Evolutionary conservation across 2,329 filamentous ascomycete species (phyloP).

Genomic region (Fusarium abutilonis): DNA sequence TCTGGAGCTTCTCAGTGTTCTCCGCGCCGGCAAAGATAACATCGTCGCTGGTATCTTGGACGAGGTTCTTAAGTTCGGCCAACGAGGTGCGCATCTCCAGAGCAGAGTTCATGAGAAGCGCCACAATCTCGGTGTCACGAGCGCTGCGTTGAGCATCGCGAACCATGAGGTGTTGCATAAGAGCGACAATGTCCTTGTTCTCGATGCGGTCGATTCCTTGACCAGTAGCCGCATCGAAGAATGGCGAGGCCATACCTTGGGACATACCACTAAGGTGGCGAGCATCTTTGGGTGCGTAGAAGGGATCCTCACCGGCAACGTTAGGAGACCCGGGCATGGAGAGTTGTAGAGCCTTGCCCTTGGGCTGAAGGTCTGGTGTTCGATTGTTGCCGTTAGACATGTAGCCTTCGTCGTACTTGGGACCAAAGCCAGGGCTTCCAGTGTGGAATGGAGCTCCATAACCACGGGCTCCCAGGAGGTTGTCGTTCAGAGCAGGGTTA

Average conservation of each 20-base stretch:
- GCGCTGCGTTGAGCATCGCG: constrained; percentile 96
- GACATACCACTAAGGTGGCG: constrained; percentile 88
- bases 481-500: constrained; percentile 62
- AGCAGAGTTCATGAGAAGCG: constrained; percentile 91
- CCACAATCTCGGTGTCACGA: constrained; percentile 93
- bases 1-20: constrained; percentile 86
- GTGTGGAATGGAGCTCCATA: constrained; percentile 61
- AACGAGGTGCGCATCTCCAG: constrained; percentile 98
- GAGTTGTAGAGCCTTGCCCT: constrained; percentile 62
- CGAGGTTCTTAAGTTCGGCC: constrained; percentile 91
- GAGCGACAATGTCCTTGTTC: constrained; percentile 93
- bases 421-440: constrained; percentile 66
- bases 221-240: constrained; percentile 91
- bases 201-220: constrained; percentile 90
- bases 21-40: constrained; percentile 88
- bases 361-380: constrained; percentile 61
- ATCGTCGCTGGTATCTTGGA: constrained; percentile 84
- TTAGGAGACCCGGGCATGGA: constrained; percentile 63
- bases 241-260: constrained; percentile 86
- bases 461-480: constrained; percentile 56
- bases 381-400: constrained; percentile 76
- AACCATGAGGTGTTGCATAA: constrained; percentile 99
- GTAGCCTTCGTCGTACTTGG: constrained; percentile 86
- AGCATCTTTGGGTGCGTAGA: constrained; percentile 64
- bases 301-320: constrained; percentile 69